Evolutionary conservation across 108 stramenopile genomes (phyloP), one percentile per base, ranked within the genome.

Genomic region (Nitzschia putrida): DNA sequence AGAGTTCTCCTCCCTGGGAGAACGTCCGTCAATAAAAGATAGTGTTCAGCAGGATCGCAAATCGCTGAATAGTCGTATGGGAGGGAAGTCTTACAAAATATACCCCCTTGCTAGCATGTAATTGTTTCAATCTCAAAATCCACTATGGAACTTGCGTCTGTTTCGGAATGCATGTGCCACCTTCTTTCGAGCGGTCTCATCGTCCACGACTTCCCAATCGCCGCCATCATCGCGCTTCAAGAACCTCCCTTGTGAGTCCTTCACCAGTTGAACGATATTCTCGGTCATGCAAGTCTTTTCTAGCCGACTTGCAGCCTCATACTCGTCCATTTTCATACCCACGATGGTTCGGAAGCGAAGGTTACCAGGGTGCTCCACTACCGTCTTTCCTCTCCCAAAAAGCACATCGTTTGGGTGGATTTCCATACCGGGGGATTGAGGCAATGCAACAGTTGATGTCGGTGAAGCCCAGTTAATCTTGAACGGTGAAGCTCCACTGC

Each of bases 161-260:
- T 76, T 76, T 14, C 75, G 75, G 47, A 76, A 76, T 41, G 68
- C 67, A 69, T 76, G 75, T 49, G 51, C 54, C 7, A 76, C 68
- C 63, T 76, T 76, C 38, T 64, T 47, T 16, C 75, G 61, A 13
- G 75, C 75, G 26, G 59, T 61, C 41, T 76, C 61, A 14, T 68
- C 49, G 56, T 76, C 75, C 7, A 76, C 68, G 8, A 58, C 66
- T 25, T 61, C 61, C 75, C 75, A 76, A 23, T 64, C 53, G 3
- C 59, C 66, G 37, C 47, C 64, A 16, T 34, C 39, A 57, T 74
- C 73, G 21, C 73, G 41, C 39, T 76, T 64, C 21, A 81, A 43
- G 54, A 81, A 81, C 23, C 71, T 52, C 10, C 80, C 80, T 23
- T 60, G 64, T 21, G 50, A 42, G 7, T 47, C 53, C 20, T 75